Evolutionary conservation across 805 yeast species (phyloP).

Genomic region (Starmerella stigmatis): DNA sequence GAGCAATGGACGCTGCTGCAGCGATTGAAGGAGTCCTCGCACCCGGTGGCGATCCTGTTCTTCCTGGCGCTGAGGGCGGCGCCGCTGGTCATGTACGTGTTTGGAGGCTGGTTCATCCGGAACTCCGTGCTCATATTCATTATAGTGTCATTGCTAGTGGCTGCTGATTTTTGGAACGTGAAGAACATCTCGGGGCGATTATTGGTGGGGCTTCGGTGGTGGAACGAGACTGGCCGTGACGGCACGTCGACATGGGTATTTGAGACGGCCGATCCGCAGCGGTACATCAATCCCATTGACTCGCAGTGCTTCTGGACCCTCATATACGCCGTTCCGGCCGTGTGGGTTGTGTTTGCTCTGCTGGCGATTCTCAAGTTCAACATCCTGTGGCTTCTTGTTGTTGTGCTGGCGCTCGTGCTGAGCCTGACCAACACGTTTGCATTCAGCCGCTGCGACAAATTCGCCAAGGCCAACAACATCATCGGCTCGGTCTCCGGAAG

Average conservation of each 20-base stretch:
- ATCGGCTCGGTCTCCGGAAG: constrained; percentile 32
- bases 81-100: constrained; percentile 55
- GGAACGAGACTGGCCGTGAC: constrained; percentile 69
- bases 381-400: constrained; percentile 42
- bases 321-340: constrained; percentile 60
- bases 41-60: constrained; percentile 65
- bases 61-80: constrained; percentile 51
- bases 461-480: constrained; percentile 67
- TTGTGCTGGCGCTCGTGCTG: constrained; percentile 53
- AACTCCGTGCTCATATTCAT: constrained; percentile 62
- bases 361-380: constrained; percentile 71
- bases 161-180: constrained; percentile 89
- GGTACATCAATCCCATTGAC: constrained; percentile 77
- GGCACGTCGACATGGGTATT: constrained; percentile 78
- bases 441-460: constrained; percentile 83
- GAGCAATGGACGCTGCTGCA: constrained; percentile 34
- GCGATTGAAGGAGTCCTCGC: constrained; percentile 58
- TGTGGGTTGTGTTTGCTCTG: constrained; percentile 66
- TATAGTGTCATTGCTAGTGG: constrained; percentile 57
- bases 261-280: constrained; percentile 61
- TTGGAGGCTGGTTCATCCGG: constrained; percentile 55
- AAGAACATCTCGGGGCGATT: constrained; percentile 86
- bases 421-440: constrained; percentile 80
- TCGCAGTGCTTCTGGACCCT: constrained; percentile 80
- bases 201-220: constrained; percentile 84